phyloP scores from a whole-genome alignment of 2,329 filamentous ascomycete species.

The Aspergillus ochraceus region DNA sequence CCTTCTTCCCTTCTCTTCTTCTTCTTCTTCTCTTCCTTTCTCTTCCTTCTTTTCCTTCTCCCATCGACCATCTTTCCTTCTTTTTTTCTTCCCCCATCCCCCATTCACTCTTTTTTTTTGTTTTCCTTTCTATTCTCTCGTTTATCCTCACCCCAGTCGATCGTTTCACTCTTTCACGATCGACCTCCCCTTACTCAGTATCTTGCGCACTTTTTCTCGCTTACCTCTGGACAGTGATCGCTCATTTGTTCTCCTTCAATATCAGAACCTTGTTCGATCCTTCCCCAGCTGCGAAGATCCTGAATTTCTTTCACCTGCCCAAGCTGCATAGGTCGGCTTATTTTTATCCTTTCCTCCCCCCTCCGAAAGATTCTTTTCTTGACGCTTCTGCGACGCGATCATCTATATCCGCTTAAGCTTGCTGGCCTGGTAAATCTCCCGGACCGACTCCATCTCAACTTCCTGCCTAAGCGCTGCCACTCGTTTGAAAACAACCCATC shows the following conservation, averaged over 20 bases:
- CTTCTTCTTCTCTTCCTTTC: slow-evolving; percentile 16
- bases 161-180: slow-evolving; percentile 57
- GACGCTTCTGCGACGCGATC: slow-evolving; percentile 39
- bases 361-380: slow-evolving; percentile 14
- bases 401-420: slow-evolving; percentile 21
- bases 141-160: slow-evolving; percentile 32
- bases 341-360: slow-evolving; percentile 22
- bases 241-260: slow-evolving; percentile 11
- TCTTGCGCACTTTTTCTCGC: slow-evolving; percentile 32
- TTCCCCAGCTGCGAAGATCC: slow-evolving; percentile 20
- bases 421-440: slow-evolving; percentile 18
- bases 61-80: slow-evolving; percentile 27
- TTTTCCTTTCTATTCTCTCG: slow-evolving; percentile 27
- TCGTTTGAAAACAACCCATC: slow-evolving; percentile 23
- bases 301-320: slow-evolving; percentile 19
- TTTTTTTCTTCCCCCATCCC: slow-evolving; percentile 28
- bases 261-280: slow-evolving; percentile 3
- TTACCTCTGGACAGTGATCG: slow-evolving; percentile 32
- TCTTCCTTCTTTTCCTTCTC: slow-evolving; percentile 17
- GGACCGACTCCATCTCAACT: slow-evolving; percentile 14
- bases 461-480: slow-evolving; percentile 28
- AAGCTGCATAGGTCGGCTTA: slow-evolving; percentile 42
- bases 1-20: slow-evolving; percentile 17
- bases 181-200: slow-evolving; percentile 33
- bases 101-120: slow-evolving; percentile 34